phyloP scores from a whole-genome alignment of 1,139 yeast genomes.

The Zygosaccharomyces pseudobailii region DNA sequence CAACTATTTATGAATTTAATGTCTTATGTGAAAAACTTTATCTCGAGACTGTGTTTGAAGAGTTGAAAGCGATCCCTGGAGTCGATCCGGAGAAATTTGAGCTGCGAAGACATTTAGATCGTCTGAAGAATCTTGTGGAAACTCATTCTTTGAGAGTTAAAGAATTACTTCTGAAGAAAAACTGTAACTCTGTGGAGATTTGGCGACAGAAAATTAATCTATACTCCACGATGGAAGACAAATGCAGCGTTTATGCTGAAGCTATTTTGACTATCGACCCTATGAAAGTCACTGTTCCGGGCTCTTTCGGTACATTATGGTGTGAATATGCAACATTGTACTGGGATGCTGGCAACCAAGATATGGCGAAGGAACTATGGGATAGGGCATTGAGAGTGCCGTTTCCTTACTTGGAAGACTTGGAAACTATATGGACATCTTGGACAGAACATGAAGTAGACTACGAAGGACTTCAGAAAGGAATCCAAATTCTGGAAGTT shows the following conservation, averaged over 20 bases:
- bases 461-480: slow-evolving; percentile 48
- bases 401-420: slow-evolving; percentile 55
- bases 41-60: slow-evolving; percentile 39
- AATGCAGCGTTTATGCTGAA: slow-evolving; percentile 54
- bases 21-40: slow-evolving; percentile 57
- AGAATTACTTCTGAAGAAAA: slow-evolving; percentile 62
- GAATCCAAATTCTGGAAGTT: slow-evolving; percentile 48
- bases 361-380: slow-evolving; percentile 59
- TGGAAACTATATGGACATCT: slow-evolving; percentile 60
- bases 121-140: slow-evolving; percentile 53
- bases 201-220: slow-evolving; percentile 64
- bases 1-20: slow-evolving; percentile 57
- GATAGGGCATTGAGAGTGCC: slow-evolving; percentile 71
- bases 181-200: slow-evolving; percentile 54
- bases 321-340: slow-evolving; percentile 62
- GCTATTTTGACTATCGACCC: slow-evolving; percentile 73
- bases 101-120: slow-evolving; percentile 43
- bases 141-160: slow-evolving; percentile 54
- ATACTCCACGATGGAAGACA: slow-evolving; percentile 39
- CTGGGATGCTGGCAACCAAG: slow-evolving; percentile 49
- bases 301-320: slow-evolving; percentile 58
- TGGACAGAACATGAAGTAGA: slow-evolving; percentile 63
- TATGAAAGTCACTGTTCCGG: slow-evolving; percentile 42
- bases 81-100: slow-evolving; percentile 17
- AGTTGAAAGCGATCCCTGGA: slow-evolving; percentile 25